Percentiles rank a stretch among this genome's conserved stretches.
These are phyloP conservation scores for Huiozyma naganishii DNA, from an alignment of 805 yeast genomes.

Conservation along the genomic window DNA sequence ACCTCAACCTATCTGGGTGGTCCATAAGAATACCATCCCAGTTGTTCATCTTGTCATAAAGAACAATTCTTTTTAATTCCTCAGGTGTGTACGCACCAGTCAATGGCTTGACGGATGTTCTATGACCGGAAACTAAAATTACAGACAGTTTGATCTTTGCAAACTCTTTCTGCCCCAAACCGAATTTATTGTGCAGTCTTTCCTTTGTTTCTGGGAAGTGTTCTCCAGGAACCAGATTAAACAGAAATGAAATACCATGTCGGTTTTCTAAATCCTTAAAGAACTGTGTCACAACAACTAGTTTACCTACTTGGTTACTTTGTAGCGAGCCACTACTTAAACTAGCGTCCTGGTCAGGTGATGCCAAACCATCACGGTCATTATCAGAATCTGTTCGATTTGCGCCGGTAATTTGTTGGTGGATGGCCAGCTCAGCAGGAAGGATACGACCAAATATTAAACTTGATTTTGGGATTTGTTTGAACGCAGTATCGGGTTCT, in stretches of 20 bases:
- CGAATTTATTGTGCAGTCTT: conserved; percentile 59
- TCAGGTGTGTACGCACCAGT: conserved; percentile 40
- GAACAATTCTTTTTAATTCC: conserved; percentile 30
- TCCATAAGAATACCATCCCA: conserved; percentile 64
- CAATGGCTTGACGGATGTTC: conserved; percentile 29
- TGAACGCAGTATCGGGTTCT: conserved; percentile 30
- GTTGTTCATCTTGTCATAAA: conserved; percentile 44
- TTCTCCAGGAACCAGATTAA: conserved; percentile 63
- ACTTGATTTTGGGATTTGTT: conserved; percentile 28
- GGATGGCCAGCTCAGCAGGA: conserved; percentile 31
- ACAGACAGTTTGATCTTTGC: conserved; percentile 52
- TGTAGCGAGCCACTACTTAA: background rate
- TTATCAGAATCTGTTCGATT: conserved; percentile 1
- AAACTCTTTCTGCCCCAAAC: conserved; percentile 71
- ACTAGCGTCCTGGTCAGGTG: conserved; percentile 2
- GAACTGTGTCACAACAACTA: conserved; percentile 67
- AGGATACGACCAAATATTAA: conserved; percentile 37
- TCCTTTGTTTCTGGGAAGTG: conserved; percentile 46
- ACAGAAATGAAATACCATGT: conserved; percentile 83
- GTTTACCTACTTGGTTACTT: conserved; percentile 21
- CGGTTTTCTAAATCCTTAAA: conserved; percentile 51
- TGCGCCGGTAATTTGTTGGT: conserved; percentile 12
- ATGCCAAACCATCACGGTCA: background rate
- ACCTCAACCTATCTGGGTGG: conserved; percentile 73
- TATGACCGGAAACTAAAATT: conserved; percentile 23